These are phyloP conservation scores for Fusarium kyushuense DNA, from an alignment of 2,329 filamentous ascomycete genomes.

Conservation along the genomic window DNA sequence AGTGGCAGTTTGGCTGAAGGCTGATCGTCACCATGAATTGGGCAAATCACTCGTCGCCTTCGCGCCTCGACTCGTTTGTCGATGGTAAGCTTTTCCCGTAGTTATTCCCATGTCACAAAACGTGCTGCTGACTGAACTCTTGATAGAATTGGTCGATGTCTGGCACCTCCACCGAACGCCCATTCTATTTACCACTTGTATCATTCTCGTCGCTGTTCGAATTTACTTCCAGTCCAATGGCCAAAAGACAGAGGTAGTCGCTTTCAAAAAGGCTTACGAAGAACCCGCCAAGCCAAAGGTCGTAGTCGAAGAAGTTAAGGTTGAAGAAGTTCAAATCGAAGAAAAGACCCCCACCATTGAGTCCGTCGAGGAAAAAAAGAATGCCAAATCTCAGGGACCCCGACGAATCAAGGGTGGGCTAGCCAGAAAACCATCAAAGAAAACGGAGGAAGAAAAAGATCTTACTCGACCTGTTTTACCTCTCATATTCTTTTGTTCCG, in stretches of 20 bases:
- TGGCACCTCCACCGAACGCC: conserved; percentile 63
- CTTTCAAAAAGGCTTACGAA: conserved; percentile 54
- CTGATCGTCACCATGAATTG: conserved; percentile 42
- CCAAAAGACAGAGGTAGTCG: conserved; percentile 52
- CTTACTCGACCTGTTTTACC: conserved; percentile 70
- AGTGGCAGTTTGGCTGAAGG: conserved; percentile 22
- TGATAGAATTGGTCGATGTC: conserved; percentile 54
- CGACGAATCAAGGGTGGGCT: conserved; percentile 62
- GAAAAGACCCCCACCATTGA: conserved; percentile 38
- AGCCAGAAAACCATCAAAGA: conserved; percentile 49
- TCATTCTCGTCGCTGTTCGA: conserved; percentile 55
- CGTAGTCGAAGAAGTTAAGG: conserved; percentile 7
- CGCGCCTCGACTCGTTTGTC: conserved; percentile 44
- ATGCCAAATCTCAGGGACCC: conserved; percentile 57
- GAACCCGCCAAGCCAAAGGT: conserved; percentile 31
- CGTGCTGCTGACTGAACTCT: conserved; percentile 22
- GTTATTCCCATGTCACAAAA: conserved; percentile 10
- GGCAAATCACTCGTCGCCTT: conserved; percentile 44
- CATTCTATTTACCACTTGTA: conserved; percentile 56
- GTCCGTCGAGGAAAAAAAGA: conserved; percentile 46
- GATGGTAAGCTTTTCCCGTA: conserved; percentile 38
- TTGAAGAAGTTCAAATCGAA: neutral
- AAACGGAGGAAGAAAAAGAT: conserved; percentile 46
- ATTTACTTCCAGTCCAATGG: conserved; percentile 58
- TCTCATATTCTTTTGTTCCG: conserved; percentile 88